Evolutionary conservation across 176 grass and related monocot genomes (phyloP).

Genomic region (Zizania latifolia): DNA sequence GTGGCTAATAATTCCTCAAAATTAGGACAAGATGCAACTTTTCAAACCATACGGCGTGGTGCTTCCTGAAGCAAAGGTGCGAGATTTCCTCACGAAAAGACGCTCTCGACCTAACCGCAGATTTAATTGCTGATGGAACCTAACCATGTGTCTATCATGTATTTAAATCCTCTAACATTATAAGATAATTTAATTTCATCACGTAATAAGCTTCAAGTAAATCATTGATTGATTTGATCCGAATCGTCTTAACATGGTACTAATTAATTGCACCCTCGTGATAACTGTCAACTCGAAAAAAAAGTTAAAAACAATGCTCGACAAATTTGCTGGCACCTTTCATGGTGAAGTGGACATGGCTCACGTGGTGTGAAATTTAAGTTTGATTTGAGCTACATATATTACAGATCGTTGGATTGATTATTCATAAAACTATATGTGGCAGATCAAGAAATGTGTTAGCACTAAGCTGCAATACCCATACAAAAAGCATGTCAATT

Average conservation of each 20-base stretch:
- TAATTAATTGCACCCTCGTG: neutral
- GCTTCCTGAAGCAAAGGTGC: no score
- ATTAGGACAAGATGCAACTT: no score
- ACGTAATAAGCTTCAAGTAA: neutral
- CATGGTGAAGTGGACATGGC: slow-evolving; percentile 2
- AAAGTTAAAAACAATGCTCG: neutral
- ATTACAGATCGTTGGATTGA: neutral
- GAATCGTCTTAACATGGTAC: neutral
- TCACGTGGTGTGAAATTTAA: neutral
- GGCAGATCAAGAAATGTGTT: neutral
- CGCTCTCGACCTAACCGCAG: no score
- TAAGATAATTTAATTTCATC: neutral
- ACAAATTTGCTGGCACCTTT: neutral
- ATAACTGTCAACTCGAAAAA: neutral
- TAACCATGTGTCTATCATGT: neutral
- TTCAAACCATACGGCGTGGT: no score
- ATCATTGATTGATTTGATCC: no score
- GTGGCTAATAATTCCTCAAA: neutral
- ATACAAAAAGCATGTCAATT: slow-evolving; percentile 18
- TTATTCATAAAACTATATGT: neutral
- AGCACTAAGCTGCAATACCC: neutral
- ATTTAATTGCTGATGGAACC: neutral
- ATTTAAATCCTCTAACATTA: neutral
- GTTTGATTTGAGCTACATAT: neutral
- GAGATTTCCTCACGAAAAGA: no score